Percentiles rank a stretch among this genome's conserved stretches.
Evolutionary conservation across 345 rosid species (phyloP).

Genomic region (Lagerstroemia speciosa): DNA sequence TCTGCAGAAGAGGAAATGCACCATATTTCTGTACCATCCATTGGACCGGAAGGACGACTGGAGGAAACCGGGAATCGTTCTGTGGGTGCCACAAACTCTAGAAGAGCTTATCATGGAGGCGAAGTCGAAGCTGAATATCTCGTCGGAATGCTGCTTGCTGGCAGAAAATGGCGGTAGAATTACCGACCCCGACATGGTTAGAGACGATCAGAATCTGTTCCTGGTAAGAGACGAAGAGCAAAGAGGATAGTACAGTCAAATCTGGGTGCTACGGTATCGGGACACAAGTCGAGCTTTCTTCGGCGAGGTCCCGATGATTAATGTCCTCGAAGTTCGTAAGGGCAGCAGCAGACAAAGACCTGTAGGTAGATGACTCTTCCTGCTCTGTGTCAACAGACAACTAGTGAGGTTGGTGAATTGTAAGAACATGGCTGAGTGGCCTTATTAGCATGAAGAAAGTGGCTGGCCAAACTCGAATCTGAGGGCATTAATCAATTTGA

Average conservation of each 20-base stretch:
- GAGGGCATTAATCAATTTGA: too few species aligned
- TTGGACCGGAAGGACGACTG: conserved; percentile 29
- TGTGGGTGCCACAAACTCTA: conserved; percentile 63
- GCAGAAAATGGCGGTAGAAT: conserved; percentile 55
- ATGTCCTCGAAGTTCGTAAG: not conserved
- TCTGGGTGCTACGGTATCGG: not conserved
- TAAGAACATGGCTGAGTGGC: too few species aligned
- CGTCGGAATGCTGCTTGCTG: conserved; percentile 25
- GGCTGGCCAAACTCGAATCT: too few species aligned
- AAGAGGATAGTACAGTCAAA: not conserved
- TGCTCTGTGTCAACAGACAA: too few species aligned
- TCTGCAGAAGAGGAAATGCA: conserved; percentile 41
- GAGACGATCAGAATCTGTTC: conserved; percentile 52
- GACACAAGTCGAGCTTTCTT: not conserved
- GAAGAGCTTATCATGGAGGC: conserved; percentile 48
- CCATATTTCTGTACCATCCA: conserved; percentile 50
- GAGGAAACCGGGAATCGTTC: conserved; percentile 43
- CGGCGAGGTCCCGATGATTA: not conserved
- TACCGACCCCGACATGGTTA: conserved; percentile 48
- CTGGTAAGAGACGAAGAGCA: conserved; percentile 16
- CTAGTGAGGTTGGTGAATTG: too few species aligned
- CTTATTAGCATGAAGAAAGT: too few species aligned
- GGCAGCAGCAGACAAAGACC: too few species aligned
- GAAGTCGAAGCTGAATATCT: conserved; percentile 23
- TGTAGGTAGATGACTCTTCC: too few species aligned